A percentile compares a stretch with the other conserved stretches of the same genome.
Conservation (phyloP, 1,139 yeast genomes). For the Pichia sp. region DNA sequence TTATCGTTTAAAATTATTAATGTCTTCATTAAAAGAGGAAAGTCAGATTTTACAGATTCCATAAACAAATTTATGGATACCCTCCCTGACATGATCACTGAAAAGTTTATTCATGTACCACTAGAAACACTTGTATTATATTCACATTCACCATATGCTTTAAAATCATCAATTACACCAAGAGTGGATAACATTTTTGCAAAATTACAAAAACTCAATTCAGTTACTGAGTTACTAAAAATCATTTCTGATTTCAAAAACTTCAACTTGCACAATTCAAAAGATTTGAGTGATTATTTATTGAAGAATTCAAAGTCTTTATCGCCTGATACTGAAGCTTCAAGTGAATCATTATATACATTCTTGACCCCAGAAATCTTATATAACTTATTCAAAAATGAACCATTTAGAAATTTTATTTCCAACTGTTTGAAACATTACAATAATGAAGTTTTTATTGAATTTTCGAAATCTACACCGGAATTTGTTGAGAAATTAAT, state of each 20-base stretch:
- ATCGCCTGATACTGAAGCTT: constrained; percentile 5
- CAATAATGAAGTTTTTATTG: constrained; percentile 18
- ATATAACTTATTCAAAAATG: constrained; percentile 25
- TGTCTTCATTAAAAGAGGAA: constrained; percentile 24
- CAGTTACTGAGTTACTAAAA: constrained; percentile 8
- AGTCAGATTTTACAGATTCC: constrained; percentile 16
- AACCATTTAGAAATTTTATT: constrained; percentile 24
- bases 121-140: constrained; percentile 26
- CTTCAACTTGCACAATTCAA: constrained; percentile 24
- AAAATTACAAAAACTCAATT: constrained; percentile 21
- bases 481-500: constrained; percentile 15
- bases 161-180: constrained; percentile 8
- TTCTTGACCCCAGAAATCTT: constrained; percentile 32
- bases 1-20: constrained; percentile 27
- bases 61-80: constrained; percentile 29
- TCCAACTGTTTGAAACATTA: constrained; percentile 26
- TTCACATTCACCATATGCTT: constrained; percentile 13
- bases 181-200: constrained; percentile 32
- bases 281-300: constrained; percentile 28
- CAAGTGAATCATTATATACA: constrained; percentile 23
- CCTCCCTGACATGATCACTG: constrained; percentile 30
- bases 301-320: constrained; percentile 25
- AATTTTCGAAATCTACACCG: constrained; percentile 16
- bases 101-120: constrained; percentile 24
- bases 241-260: constrained; percentile 11